Evolutionary conservation across 2,329 filamentous ascomycete genomes (phyloP), one percentile per base, ranked within the genome.

Genomic region (Nemania sp.): DNA sequence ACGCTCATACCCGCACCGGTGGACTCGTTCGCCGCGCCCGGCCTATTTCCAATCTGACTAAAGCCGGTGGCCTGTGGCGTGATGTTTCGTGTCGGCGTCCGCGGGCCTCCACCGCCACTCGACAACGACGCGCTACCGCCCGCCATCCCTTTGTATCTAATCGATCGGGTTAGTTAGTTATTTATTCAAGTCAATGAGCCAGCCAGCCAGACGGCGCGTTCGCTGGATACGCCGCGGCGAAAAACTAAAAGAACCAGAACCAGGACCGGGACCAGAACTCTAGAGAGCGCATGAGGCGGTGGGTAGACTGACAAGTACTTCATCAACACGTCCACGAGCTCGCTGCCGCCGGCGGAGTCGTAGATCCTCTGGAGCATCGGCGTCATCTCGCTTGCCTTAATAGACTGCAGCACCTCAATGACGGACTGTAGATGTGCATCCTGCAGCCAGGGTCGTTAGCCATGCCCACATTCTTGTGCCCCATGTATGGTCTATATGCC

Each of bases 351-450:
- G 45, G 89, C 84, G 9, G 86, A 85, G 55, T 77, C 78, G 75
- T 94, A 91, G 67, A 97, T 88, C 53, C 86, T 83, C 74, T 87
- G 85, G 63, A 99, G 78, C 67, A 97, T 85, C 12, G 90, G 89
- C 60, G 86, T 91, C 90, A 97, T 97, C 65, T 99, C 94, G 65
- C 89, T 89, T 68, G 94, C 91, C 72, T 96, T 92, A 75, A 97
- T 97, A 17, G 91, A 94, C 74, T 96, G 92, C 61, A 99, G 79
- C 54, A 97, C 92, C 75, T 99, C 94, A 57, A 91, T 85, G 34
- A 99, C 89, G 17, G 90, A 93, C 63, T 90, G 85, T 61, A 96
- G 78, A 72, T 97, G 91, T 24, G 91, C 79, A 62, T 96, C 91
- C 87, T 96, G 73, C 59, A 58, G 9, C 3, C 23, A 17, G 14